Percentiles rank a stretch among this genome's conserved stretches.
Evolutionary conservation across 345 rosid genomes (phyloP).

Genomic region (Triadica sebifera): DNA sequence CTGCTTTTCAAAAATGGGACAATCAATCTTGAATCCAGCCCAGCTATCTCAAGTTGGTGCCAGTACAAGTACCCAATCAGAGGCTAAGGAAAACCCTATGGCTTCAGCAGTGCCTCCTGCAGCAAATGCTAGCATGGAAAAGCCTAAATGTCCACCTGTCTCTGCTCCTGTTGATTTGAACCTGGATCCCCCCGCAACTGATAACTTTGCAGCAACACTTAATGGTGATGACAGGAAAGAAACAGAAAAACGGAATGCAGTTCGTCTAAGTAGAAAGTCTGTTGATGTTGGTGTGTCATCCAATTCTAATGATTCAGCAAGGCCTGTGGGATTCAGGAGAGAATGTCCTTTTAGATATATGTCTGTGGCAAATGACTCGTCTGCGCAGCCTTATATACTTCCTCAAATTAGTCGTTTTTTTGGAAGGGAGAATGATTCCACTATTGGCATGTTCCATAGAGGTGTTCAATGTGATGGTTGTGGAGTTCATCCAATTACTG

Average conservation of each 20-base stretch:
- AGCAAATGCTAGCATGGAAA: constrained; percentile 23
- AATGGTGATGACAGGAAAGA: constrained; percentile 26
- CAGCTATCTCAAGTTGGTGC: constrained; percentile 21
- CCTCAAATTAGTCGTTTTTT: constrained; percentile 13
- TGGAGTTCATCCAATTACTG: constrained; percentile 84
- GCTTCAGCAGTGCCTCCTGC: constrained; percentile 25
- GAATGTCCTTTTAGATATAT: constrained; percentile 64
- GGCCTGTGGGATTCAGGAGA: constrained; percentile 9
- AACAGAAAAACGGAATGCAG: constrained; percentile 19
- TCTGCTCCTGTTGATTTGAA: constrained; percentile 42
- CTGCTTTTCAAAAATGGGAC: constrained; percentile 40
- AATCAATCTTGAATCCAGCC: constrained; percentile 22
- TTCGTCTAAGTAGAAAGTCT: constrained; percentile 17
- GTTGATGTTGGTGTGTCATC: constrained; percentile 15
- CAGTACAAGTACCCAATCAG: constrained; percentile 13
- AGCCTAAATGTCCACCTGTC: not conserved
- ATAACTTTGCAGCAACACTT: not conserved
- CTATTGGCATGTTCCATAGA: constrained; percentile 59
- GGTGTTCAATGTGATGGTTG: constrained; percentile 91
- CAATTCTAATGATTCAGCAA: constrained; percentile 4
- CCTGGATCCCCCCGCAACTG: constrained; percentile 16
- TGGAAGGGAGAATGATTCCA: constrained; percentile 36
- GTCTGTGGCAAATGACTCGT: constrained; percentile 25
- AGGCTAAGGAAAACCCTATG: constrained; percentile 21
- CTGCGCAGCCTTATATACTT: constrained; percentile 1